These are phyloP conservation scores for Penicillium macrosclerotiorum DNA, from an alignment of 495 filamentous ascomycete species.

Conservation along the genomic window DNA sequence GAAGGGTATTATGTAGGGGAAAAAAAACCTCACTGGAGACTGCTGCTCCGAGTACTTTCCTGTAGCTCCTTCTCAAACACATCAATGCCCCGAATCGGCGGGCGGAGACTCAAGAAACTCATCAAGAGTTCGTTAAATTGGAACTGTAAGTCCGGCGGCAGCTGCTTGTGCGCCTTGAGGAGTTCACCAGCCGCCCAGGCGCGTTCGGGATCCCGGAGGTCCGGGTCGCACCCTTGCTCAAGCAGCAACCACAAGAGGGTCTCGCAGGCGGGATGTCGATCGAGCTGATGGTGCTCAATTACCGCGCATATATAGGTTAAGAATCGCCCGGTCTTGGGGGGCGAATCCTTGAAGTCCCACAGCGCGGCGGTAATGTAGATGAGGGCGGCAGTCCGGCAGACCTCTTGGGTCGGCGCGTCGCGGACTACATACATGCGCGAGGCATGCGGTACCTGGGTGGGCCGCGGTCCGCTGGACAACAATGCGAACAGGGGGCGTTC, in stretches of 20 bases:
- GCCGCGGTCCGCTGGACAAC: constrained; percentile 45
- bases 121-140: constrained; percentile 46
- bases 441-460: constrained; percentile 38
- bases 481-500: constrained; percentile 40
- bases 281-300: constrained; percentile 34
- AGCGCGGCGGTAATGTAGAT: constrained; percentile 43
- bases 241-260: constrained; percentile 44
- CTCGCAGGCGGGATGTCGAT: constrained; percentile 40
- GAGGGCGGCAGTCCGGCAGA: constrained; percentile 38
- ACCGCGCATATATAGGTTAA: constrained; percentile 26
- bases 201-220: constrained; percentile 39
- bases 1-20: no score
- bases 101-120: constrained; percentile 33
- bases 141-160: constrained; percentile 42
- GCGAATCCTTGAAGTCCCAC: constrained; percentile 37
- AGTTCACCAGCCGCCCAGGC: constrained; percentile 42
- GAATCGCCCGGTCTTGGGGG: constrained; percentile 34
- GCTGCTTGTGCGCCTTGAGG: constrained; percentile 34
- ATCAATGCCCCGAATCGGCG: constrained; percentile 33
- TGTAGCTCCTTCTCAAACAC: constrained; percentile 34
- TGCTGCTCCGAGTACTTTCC: background rate
- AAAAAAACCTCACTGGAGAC: background rate
- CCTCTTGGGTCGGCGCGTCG: constrained; percentile 35
- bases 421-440: constrained; percentile 41
- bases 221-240: constrained; percentile 36